Evolutionary conservation across 2,329 filamentous ascomycete species (phyloP), one percentile per base, ranked within the genome.

Genomic region (Calonectria naviculata): DNA sequence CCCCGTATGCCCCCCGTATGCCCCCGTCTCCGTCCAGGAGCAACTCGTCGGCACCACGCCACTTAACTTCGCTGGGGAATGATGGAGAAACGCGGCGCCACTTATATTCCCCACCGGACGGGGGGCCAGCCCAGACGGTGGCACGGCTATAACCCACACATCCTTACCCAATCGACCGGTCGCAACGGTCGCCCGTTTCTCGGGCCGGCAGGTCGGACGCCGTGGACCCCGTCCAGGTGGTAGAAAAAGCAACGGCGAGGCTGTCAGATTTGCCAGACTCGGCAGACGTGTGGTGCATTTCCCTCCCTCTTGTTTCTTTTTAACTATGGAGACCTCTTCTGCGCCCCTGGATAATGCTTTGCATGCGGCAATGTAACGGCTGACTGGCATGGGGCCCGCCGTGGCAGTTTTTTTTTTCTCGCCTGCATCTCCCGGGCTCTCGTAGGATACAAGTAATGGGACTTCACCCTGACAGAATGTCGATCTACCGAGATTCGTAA

Each of bases 191-290:
- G 21, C 26, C 34, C 31, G 52, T 36, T 38, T 58, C 34, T 38
- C 52, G 52, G 31, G 3, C 52, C 52, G 31, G 52, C n/a, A 26
- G 31, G 21, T 2, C 52, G 31, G 52, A 13, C 31, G n/a, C 64
- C 52, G 52, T 54, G 31, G 52, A 13, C 31, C 42, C 64, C 52
- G 52, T 54, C 13, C 21, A 58, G 28, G 64, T 66, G 0, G 64
- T 66, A 66, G 64, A 66, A 66, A 66, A 66, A 66, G 64, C 64
- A 66, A 66, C 31, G 15, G 52, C 52, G n/a, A n/a, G 36, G n/a
- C 52, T 58, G 52, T 58, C 52, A 38, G 31, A 36, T 58, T 38
- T 58, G 52, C 52, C 52, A 58, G 34, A 38, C 52, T 58, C 31
- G 52, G n/a, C n/a, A 10, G 8, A 26, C 7, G 9, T 5, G 24